A percentile compares a stretch with the other conserved stretches of the same genome.
phyloP scores from a whole-genome alignment of 208 protist genomes.

The Novymonas esmeraldas region DNA sequence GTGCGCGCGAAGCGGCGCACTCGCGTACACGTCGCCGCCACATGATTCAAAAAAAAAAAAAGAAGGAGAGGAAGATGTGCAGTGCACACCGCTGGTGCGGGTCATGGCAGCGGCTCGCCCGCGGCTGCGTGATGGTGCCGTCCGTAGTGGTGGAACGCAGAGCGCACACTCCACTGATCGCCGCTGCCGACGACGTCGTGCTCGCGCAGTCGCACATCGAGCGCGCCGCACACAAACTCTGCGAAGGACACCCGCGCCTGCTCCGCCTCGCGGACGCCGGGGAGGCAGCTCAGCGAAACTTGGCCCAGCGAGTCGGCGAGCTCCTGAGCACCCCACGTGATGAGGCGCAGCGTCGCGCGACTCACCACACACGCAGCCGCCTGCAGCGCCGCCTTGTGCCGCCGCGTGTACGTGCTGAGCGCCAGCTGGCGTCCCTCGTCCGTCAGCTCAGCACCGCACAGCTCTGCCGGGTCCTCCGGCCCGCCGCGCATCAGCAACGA shows the following conservation, averaged over 20 bases:
- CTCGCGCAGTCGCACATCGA: slow-evolving; percentile 8
- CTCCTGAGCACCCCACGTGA: slow-evolving; percentile 25
- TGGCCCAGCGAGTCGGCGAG: slow-evolving; percentile 24
- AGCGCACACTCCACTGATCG: slow-evolving; percentile 16
- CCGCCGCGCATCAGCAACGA: slow-evolving; percentile 54
- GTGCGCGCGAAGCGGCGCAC: no score
- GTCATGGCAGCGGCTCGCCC: neutral
- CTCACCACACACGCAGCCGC: slow-evolving; percentile 28
- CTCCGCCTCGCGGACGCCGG: neutral
- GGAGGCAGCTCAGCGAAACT: slow-evolving; percentile 7
- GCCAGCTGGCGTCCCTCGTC: slow-evolving; percentile 30
- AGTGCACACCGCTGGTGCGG: neutral
- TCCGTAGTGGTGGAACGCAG: slow-evolving; percentile 12
- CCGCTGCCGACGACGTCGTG: slow-evolving; percentile 5
- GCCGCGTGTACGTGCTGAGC: slow-evolving; percentile 17
- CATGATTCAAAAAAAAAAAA: no score
- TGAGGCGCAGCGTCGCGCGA: slow-evolving; percentile 14
- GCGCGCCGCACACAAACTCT: slow-evolving; percentile 14
- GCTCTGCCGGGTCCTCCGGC: slow-evolving; percentile 17
- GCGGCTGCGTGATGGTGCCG: no score
- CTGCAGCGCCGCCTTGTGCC: slow-evolving; percentile 12
- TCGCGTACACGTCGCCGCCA: no score
- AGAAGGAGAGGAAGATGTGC: no score
- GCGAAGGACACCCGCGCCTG: slow-evolving; percentile 1
- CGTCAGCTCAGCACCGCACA: slow-evolving; percentile 17